phyloP scores from a whole-genome alignment of 257 asterid species.

The Nicotiana benthamiana region DNA sequence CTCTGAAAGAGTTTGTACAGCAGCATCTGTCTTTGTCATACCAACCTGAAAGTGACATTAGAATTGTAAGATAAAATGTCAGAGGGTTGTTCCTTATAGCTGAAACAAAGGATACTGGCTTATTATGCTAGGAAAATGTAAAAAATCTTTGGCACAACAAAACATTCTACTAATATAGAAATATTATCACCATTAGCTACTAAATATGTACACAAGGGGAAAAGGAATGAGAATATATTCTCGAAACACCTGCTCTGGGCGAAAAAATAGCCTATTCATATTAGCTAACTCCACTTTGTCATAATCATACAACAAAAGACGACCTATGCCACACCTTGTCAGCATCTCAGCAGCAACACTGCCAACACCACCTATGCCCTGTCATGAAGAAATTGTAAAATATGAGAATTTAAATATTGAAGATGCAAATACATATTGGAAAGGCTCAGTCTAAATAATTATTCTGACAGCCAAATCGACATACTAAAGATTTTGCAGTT shows the following conservation, averaged over 20 bases:
- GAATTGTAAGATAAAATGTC: slow-evolving; percentile 10
- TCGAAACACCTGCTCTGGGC: slow-evolving; percentile 83
- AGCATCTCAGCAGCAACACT: slow-evolving; percentile 99
- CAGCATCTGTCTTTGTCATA: slow-evolving; percentile 99
- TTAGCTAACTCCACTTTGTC: slow-evolving; percentile 99
- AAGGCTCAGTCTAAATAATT: not conserved
- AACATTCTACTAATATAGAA: not conserved
- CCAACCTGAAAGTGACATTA: slow-evolving; percentile 46
- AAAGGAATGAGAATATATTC: slow-evolving; percentile 5
- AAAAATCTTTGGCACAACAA: not conserved
- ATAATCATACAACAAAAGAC: slow-evolving; percentile 89
- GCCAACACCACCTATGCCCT: slow-evolving; percentile 99
- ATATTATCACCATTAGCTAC: not conserved
- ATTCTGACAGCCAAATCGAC: not conserved
- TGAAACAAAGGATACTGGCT: not conserved
- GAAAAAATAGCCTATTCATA: slow-evolving; percentile 97
- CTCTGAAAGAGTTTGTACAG: slow-evolving; percentile 89
- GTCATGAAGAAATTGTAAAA: slow-evolving; percentile 10
- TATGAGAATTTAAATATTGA: not conserved
- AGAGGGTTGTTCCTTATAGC: not conserved
- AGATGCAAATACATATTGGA: too few species aligned
- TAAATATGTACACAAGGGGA: not conserved
- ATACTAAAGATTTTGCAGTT: not conserved
- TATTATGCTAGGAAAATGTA: not conserved
- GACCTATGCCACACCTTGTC: slow-evolving; percentile 98